A percentile compares a stretch with the other conserved stretches of the same genome.
Evolutionary conservation across 2,329 filamentous ascomycete species (phyloP).

Genomic region (Paraphoma chrysanthemicola): DNA sequence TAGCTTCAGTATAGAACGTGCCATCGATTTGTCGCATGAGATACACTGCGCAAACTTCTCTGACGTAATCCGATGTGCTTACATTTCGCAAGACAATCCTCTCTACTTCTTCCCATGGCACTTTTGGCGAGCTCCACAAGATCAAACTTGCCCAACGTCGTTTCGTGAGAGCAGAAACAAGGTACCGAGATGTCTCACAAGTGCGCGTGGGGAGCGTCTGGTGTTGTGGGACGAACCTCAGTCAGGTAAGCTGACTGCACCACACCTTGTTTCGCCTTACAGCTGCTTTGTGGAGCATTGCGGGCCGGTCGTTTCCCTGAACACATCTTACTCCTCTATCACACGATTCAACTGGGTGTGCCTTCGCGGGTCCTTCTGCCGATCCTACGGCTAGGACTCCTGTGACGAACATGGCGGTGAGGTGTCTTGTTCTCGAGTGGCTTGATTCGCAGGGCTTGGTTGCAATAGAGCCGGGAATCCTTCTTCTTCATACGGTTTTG

Average conservation of each 20-base stretch:
- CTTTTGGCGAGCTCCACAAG: not conserved
- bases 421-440: too few relatives aligned
- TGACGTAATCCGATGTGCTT: too few relatives aligned
- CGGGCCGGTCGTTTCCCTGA: not conserved
- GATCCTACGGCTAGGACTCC: not conserved
- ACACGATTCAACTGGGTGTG: not conserved
- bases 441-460: not conserved
- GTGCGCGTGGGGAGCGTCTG: not conserved
- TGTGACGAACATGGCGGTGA: not conserved
- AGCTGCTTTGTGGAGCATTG: not conserved
- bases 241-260: slow-evolving; percentile 7
- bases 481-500: too few relatives aligned
- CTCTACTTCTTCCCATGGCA: too few relatives aligned
- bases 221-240: not conserved
- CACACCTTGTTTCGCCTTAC: not conserved
- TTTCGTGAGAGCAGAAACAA: not conserved
- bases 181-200: slow-evolving; percentile 2
- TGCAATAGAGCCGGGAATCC: not conserved
- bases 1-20: too few relatives aligned
- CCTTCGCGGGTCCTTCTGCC: not conserved
- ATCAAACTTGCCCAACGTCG: not conserved
- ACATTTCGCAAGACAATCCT: too few relatives aligned
- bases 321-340: not conserved
- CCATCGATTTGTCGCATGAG: too few relatives aligned
- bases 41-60: too few relatives aligned